Evolutionary conservation across 352 stramenopile genomes (phyloP).

Genomic region (Phytopythium litorale): DNA sequence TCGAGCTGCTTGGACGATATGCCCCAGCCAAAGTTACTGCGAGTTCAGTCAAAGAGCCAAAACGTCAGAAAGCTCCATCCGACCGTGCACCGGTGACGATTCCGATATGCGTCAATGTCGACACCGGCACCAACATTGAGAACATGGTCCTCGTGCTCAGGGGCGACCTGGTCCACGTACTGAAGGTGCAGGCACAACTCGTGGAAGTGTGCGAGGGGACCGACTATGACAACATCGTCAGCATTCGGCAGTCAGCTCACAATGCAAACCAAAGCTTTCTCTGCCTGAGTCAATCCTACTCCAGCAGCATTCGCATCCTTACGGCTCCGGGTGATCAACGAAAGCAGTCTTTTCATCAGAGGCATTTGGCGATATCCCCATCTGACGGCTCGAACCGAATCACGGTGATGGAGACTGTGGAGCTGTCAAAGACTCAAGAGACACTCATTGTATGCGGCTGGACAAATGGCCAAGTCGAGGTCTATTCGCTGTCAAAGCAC

Average conservation of each 20-base stretch:
- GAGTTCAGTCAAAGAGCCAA: not conserved
- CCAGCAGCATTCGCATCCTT: not conserved
- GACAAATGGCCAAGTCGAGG: conserved; percentile 44
- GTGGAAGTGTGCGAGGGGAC: conserved; percentile 18
- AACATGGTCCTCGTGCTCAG: conserved; percentile 48
- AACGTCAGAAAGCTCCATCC: conserved; percentile 7
- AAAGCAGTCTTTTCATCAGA: not conserved
- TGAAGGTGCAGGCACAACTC: conserved; percentile 58
- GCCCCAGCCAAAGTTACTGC: not conserved
- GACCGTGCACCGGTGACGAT: conserved; percentile 17
- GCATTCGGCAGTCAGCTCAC: conserved; percentile 1
- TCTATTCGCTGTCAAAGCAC: conserved; percentile 20
- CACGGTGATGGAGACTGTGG: conserved; percentile 17
- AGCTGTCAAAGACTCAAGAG: conserved; percentile 2
- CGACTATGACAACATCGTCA: conserved; percentile 17
- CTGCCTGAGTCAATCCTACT: not conserved
- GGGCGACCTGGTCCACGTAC: conserved; percentile 55
- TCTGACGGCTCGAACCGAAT: conserved; percentile 7
- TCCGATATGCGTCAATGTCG: conserved; percentile 40
- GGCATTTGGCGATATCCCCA: not conserved
- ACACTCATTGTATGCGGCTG: conserved; percentile 40
- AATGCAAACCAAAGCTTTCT: not conserved
- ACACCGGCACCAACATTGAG: conserved; percentile 47
- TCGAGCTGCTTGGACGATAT: conserved; percentile 1
- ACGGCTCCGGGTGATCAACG: not conserved